Evolutionary conservation across 805 yeast species (phyloP).

Genomic region (Barnettozyma wickerhamii): DNA sequence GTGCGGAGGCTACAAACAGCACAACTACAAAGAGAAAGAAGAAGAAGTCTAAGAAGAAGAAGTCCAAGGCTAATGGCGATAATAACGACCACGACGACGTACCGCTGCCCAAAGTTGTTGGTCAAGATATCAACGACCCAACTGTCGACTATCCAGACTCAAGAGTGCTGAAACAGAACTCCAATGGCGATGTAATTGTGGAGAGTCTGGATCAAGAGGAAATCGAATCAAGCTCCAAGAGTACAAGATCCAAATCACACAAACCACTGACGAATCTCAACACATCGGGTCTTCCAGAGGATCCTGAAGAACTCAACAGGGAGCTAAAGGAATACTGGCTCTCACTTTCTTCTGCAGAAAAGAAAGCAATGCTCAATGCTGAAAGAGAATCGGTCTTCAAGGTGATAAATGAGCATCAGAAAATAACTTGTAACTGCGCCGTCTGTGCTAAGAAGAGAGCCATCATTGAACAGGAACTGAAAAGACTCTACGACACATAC

Average conservation of each 20-base stretch:
- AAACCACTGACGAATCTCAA: conserved; percentile 32
- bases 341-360: conserved; percentile 53
- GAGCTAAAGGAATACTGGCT: conserved; percentile 52
- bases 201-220: conserved; percentile 33
- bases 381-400: conserved; percentile 67
- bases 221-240: conserved; percentile 17
- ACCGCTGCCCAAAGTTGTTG: conserved; percentile 16
- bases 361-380: conserved; percentile 55
- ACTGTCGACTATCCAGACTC: conserved; percentile 67
- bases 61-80: conserved; percentile 20
- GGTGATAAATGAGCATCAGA: conserved; percentile 57
- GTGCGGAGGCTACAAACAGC: conserved; percentile 5
- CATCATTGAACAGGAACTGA: conserved; percentile 74
- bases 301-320: conserved; percentile 17
- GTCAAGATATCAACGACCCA: conserved; percentile 42
- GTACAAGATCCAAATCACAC: conserved; percentile 46
- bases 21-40: conserved; percentile 4
- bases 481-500: conserved; percentile 64
- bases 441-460: conserved; percentile 72
- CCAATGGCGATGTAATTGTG: conserved; percentile 75
- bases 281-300: conserved; percentile 11
- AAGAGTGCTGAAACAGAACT: conserved; percentile 62
- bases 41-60: conserved; percentile 32
- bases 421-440: conserved; percentile 60
- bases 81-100: conserved; percentile 8